These are phyloP conservation scores for Rhododendron ferrugineum DNA, from an alignment of 148 eudicot species.

Conservation along the genomic window DNA sequence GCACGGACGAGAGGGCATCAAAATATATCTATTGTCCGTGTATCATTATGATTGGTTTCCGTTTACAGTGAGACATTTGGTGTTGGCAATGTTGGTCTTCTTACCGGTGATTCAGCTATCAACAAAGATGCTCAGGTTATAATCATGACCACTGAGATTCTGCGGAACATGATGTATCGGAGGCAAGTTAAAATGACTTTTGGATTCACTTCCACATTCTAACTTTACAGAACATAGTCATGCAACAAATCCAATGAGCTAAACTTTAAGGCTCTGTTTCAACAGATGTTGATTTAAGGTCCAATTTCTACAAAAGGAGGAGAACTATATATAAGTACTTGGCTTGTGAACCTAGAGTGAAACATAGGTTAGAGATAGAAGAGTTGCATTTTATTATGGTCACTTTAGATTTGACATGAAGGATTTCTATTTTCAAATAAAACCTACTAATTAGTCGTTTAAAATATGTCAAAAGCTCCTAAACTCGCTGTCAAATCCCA, in stretches of 20 bases:
- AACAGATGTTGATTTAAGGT: background rate
- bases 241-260: background rate
- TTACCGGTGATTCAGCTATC: constrained; percentile 94
- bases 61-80: constrained; percentile 78
- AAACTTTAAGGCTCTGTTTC: background rate
- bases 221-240: background rate
- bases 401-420: background rate
- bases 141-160: constrained; percentile 96
- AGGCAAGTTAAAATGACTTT: constrained; percentile 37
- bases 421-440: background rate
- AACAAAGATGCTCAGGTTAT: constrained; percentile 91
- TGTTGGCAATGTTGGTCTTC: constrained; percentile 83
- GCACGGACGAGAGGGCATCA: background rate
- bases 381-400: background rate
- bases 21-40: background rate
- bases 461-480: background rate
- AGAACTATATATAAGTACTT: background rate
- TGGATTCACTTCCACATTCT: background rate
- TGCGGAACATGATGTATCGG: constrained; percentile 92
- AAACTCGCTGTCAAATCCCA: background rate
- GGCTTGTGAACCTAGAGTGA: background rate
- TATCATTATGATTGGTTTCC: background rate
- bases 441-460: background rate
- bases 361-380: background rate
- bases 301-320: background rate